A percentile compares a stretch with the other conserved stretches of the same genome.
Conservation (phyloP, 2,329 filamentous ascomycete species). For the Venturia oleaginea region DNA sequence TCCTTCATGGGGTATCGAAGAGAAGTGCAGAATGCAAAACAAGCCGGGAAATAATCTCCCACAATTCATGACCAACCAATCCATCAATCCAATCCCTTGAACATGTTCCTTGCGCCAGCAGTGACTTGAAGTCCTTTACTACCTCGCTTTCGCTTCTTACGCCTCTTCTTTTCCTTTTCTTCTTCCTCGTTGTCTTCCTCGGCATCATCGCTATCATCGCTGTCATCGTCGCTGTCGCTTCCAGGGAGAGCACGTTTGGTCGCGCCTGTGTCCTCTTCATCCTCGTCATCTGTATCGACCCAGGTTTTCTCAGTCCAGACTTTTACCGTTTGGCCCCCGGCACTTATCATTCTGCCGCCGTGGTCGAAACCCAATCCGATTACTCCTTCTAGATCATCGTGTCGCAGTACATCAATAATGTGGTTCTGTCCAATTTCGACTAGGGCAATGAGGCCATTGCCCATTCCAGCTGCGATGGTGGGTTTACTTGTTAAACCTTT, state of each 20-base stretch:
- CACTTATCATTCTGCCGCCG: slow-evolving; percentile 77
- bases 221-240: slow-evolving; percentile 35
- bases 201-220: slow-evolving; percentile 34
- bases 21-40: neutral
- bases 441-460: slow-evolving; percentile 70
- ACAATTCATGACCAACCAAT: neutral
- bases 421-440: slow-evolving; percentile 67
- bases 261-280: slow-evolving; percentile 36
- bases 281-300: slow-evolving; percentile 18
- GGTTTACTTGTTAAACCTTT: slow-evolving; percentile 56
- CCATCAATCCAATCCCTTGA: slow-evolving; percentile 7
- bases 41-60: neutral
- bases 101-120: neutral
- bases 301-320: slow-evolving; percentile 69
- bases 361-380: slow-evolving; percentile 76
- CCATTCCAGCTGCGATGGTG: slow-evolving; percentile 69
- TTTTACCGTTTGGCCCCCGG: slow-evolving; percentile 77
- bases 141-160: slow-evolving; percentile 24
- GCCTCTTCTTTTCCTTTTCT: slow-evolving; percentile 36
- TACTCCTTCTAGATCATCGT: slow-evolving; percentile 83
- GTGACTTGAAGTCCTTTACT: slow-evolving; percentile 5
- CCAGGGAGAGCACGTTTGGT: slow-evolving; percentile 15
- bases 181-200: slow-evolving; percentile 38
- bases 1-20: neutral
- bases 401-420: slow-evolving; percentile 57